These are phyloP conservation scores for Naganishia albida DNA, from an alignment of 1,284 basidiomycete species.

Conservation along the genomic window DNA sequence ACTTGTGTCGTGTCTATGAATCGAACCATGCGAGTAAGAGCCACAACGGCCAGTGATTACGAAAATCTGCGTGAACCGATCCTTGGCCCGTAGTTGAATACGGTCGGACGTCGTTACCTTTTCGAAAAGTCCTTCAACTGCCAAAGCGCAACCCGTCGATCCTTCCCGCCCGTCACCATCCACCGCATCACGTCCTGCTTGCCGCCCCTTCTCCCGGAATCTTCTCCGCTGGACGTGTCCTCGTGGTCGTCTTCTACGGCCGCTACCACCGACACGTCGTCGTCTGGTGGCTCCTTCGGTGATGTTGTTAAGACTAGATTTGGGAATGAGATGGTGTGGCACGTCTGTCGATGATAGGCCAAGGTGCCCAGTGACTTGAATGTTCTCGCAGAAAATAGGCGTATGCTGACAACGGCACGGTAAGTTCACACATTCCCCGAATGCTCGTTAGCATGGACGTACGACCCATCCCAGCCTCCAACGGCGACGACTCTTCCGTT, in stretches of 20 bases:
- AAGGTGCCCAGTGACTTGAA: conserved; percentile 77
- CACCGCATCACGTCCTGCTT: conserved; percentile 56
- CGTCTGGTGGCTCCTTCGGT: conserved; percentile 46
- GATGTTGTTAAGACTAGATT: conserved; percentile 32
- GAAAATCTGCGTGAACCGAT: too few relatives aligned
- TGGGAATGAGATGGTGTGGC: conserved; percentile 71
- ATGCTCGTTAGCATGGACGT: conserved; percentile 43
- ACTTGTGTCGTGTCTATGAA: too few relatives aligned
- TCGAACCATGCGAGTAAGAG: too few relatives aligned
- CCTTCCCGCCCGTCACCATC: conserved; percentile 72
- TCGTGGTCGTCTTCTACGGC: conserved; percentile 10
- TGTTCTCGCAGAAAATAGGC: conserved; percentile 72
- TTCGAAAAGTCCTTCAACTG: conserved; percentile 65
- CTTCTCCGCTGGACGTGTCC: conserved; percentile 39
- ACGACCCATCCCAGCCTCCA: conserved; percentile 88
- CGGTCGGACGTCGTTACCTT: conserved; percentile 13
- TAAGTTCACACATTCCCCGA: neutral
- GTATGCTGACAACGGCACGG: conserved; percentile 60
- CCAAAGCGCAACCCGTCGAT: conserved; percentile 76
- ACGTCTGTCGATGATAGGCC: conserved; percentile 71
- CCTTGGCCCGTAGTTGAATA: too few relatives aligned
- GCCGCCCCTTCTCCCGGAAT: neutral
- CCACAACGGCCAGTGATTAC: too few relatives aligned
- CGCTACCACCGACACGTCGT: conserved; percentile 34
- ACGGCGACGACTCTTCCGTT: conserved; percentile 75